Conservation (phyloP, 306 rosid genomes). For the Nissolia schottii region DNA sequence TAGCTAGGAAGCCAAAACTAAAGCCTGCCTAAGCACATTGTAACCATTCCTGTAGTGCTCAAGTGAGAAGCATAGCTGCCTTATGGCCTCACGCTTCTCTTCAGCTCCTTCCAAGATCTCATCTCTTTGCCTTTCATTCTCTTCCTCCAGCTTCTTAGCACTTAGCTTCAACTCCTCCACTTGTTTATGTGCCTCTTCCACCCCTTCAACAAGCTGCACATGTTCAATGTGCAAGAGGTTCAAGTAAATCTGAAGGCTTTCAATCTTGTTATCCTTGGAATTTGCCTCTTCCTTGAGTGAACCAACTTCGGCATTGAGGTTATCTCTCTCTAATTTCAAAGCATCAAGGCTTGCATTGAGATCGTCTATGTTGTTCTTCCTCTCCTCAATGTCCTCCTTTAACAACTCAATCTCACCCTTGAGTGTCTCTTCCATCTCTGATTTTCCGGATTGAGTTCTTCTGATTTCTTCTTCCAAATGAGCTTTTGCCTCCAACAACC, state of each 20-base stretch:
- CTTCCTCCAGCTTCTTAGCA: constrained; percentile 49
- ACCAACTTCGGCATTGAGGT: constrained; percentile 37
- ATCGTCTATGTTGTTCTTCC: constrained; percentile 19
- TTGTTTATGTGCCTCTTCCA: constrained; percentile 37
- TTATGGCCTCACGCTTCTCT: constrained; percentile 86
- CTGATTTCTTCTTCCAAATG: constrained; percentile 52
- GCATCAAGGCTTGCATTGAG: constrained; percentile 36
- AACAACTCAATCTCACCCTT: constrained; percentile 39
- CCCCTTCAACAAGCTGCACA: constrained; percentile 22
- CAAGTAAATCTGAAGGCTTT: constrained; percentile 31
- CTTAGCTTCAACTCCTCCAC: constrained; percentile 42
- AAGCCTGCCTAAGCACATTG: constrained; percentile 46
- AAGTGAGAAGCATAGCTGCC: constrained; percentile 83
- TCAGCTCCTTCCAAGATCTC: constrained; percentile 65
- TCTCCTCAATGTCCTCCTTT: constrained; percentile 37
- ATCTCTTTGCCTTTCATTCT: constrained; percentile 56
- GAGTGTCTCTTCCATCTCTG: constrained; percentile 44
- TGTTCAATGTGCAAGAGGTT: constrained; percentile 37
- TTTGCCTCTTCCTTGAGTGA: constrained; percentile 28
- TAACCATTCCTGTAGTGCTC: constrained; percentile 73
- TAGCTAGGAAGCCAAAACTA: constrained; percentile 43
- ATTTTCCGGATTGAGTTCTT: constrained; percentile 38
- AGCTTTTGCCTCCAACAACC: constrained; percentile 35
- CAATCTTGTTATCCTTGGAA: constrained; percentile 34
- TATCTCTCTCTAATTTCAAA: constrained; percentile 42